phyloP scores from a whole-genome alignment of 805 yeast genomes.

The Geotrichum ghanense region DNA sequence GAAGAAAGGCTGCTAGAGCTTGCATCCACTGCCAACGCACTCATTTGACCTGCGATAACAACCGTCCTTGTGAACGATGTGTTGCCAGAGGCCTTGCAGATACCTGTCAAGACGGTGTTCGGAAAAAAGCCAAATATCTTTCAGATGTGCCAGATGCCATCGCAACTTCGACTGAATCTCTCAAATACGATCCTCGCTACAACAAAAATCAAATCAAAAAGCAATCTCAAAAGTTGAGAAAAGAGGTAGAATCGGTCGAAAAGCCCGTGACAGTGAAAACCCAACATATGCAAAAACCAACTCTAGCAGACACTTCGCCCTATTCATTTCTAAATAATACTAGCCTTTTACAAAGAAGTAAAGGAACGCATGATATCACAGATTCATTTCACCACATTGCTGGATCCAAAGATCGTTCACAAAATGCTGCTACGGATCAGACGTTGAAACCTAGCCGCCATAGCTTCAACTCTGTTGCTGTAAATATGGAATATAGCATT shows the following conservation, averaged over 20 bases:
- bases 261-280: neutral
- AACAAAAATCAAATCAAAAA: neutral
- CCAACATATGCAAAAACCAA: neutral
- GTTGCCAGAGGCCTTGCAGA: constrained; percentile 51
- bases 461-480: constrained; percentile 25
- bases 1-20: constrained; percentile 72
- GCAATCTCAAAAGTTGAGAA: neutral
- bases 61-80: constrained; percentile 77
- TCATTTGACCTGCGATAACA: constrained; percentile 82
- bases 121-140: constrained; percentile 77
- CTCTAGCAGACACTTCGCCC: neutral
- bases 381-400: neutral
- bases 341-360: neutral
- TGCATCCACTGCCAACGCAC: constrained; percentile 85
- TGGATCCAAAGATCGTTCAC: neutral
- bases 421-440: neutral
- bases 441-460: constrained; percentile 6
- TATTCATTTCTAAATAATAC: neutral
- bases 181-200: constrained; percentile 8
- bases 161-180: constrained; percentile 8
- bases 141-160: constrained; percentile 40
- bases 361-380: constrained; percentile 1
- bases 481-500: constrained; percentile 26
- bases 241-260: neutral
- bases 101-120: constrained; percentile 79